Conservation (phyloP, 371 early-diverging fungal genomes). For the Mortierella sp. region DNA sequence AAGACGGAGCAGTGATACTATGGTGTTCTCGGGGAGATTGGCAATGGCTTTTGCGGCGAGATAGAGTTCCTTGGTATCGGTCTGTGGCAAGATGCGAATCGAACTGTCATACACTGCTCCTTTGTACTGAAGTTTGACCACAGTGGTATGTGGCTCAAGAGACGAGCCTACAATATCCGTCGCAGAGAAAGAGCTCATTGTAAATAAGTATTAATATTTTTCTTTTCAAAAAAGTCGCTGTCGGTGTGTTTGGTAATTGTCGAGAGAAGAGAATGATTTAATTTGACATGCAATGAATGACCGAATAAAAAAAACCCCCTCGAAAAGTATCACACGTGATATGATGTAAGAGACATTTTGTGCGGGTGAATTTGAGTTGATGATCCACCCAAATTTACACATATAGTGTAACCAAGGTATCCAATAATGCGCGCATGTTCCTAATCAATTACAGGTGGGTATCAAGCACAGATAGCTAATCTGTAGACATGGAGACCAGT, state of each 20-base stretch:
- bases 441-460: too few relatives aligned
- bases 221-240: background rate
- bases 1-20: slow-evolving; percentile 33
- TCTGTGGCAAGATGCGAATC: slow-evolving; percentile 36
- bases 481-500: too few relatives aligned
- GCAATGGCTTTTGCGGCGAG: slow-evolving; percentile 33
- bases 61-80: slow-evolving; percentile 27
- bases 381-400: too few relatives aligned
- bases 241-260: background rate
- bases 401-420: too few relatives aligned
- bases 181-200: slow-evolving; percentile 11
- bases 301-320: too few relatives aligned
- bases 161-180: slow-evolving; percentile 8
- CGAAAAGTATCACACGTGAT: too few relatives aligned
- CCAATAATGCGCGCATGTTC: too few relatives aligned
- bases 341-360: too few relatives aligned
- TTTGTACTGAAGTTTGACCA: slow-evolving; percentile 48
- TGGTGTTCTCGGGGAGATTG: slow-evolving; percentile 20
- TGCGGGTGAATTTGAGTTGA: too few relatives aligned
- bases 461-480: too few relatives aligned
- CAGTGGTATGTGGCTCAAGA: slow-evolving; percentile 16
- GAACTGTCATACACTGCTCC: slow-evolving; percentile 55
- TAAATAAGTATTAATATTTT: background rate
- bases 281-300: too few relatives aligned
- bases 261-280: too few relatives aligned